phyloP scores from a whole-genome alignment of 495 filamentous ascomycete species.

The Trichoderma virens region DNA sequence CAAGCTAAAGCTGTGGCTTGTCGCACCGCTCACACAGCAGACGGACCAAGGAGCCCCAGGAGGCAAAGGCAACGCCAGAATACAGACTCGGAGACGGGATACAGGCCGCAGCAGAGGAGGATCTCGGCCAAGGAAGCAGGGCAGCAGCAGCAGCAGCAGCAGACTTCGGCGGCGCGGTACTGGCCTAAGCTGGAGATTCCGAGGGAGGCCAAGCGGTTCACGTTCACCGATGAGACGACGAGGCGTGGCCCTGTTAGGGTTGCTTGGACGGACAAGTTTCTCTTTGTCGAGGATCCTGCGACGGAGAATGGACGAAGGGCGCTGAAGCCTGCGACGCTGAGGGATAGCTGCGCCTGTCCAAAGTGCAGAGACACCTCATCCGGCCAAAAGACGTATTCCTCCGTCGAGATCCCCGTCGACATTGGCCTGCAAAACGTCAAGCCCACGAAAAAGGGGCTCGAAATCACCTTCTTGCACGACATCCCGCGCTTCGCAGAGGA shows the following conservation, averaged over 20 bases:
- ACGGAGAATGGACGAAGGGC: background rate
- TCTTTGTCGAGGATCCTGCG: background rate
- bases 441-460: constrained; percentile 29
- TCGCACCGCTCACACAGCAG: background rate
- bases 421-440: constrained; percentile 34
- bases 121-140: background rate
- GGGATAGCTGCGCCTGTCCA: constrained; percentile 68
- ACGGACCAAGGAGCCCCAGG: background rate
- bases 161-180: background rate
- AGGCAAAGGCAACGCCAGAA: background rate
- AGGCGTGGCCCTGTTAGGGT: background rate
- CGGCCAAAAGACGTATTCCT: constrained; percentile 74
- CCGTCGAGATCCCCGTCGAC: constrained; percentile 55
- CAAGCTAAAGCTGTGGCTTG: background rate
- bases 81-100: background rate
- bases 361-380: constrained; percentile 69
- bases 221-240: background rate
- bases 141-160: background rate
- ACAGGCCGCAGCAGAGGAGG: background rate
- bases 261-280: background rate
- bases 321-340: constrained; percentile 50
- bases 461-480: constrained; percentile 48
- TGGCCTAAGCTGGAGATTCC: background rate
- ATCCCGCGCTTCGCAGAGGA: constrained; percentile 15
- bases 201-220: background rate